phyloP scores from a whole-genome alignment of 768 basidiomycete genomes.

The Collybia sp. region DNA sequence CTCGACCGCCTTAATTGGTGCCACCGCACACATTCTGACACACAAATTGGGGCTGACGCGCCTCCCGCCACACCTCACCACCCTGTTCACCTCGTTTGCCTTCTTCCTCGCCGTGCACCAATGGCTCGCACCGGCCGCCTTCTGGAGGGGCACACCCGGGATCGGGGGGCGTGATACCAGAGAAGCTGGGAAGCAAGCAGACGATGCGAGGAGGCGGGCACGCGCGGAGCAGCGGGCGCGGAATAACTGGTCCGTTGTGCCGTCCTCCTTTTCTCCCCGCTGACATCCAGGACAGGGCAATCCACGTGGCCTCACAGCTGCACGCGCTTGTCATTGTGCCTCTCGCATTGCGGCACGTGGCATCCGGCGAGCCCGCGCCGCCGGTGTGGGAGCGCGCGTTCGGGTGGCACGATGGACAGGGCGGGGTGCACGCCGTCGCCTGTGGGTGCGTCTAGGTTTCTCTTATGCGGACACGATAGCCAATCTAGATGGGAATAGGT shows the following conservation, averaged over 20 bases:
- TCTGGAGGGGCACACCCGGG: conserved; percentile 41
- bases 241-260: conserved; percentile 54
- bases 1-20: too few species aligned
- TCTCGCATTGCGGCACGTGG: conserved; percentile 33
- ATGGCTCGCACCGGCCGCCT: conserved; percentile 51
- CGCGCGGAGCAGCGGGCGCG: conserved; percentile 26
- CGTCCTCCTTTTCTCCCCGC: conserved; percentile 1
- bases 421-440: conserved; percentile 62
- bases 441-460: conserved; percentile 54
- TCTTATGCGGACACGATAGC: conserved; percentile 2
- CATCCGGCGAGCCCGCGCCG: too few species aligned
- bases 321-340: conserved; percentile 69
- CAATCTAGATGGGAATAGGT: conserved; percentile 28
- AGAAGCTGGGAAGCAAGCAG: neutral
- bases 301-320: conserved; percentile 67
- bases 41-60: conserved; percentile 41
- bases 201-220: too few species aligned
- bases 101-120: conserved; percentile 57
- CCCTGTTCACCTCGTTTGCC: conserved; percentile 48
- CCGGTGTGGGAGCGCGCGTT: conserved; percentile 56
- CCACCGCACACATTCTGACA: too few species aligned
- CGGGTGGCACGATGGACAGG: conserved; percentile 63
- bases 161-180: conserved; percentile 22
- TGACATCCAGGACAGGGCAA: conserved; percentile 40
- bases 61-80: conserved; percentile 50